Base-by-base conservation (phyloP, 2,329 filamentous ascomycete species). In the Neonectria punicea region DNA sequence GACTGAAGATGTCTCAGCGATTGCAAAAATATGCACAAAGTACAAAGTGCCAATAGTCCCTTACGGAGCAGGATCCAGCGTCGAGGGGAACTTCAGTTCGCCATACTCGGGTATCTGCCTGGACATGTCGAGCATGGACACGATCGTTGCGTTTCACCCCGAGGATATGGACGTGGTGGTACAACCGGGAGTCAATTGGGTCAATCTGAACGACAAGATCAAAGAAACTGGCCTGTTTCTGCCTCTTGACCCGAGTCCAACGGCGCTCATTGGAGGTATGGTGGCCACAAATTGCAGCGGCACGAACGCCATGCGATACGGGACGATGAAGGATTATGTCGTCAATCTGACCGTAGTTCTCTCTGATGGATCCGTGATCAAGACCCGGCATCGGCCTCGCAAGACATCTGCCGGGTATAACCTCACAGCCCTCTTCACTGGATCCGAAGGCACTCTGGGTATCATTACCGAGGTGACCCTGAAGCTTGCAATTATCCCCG, bases 241-340 rank as follows among this genome's bases (percentile, higher is more conserved):
- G 76, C 93, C 93, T 5, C 92, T 92, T 0, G 93, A 97, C 75
- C 93, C 93, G 5, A 92, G 92, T 30, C 93, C 93, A 51, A 92
- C 92, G 8, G 93, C 93, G 56, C 92, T 91, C 85, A 94, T 97
- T 67, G 93, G 93, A 55, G 93, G 93, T 20, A 93, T 92, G 90
- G 87, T 93, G 4, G 89, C 88, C 2, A 92, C 90, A 11, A 84
- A 84, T 53, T 86, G 83, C 75, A 85, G 83, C 65, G 93, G 93
- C 53, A 96, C 93, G 2, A 96, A 97, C 76, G 89, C 93, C 4
- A 93, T 93, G 77, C 86, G 92, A 53, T 96, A 96, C 75, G 93
- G 93, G 56, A 96, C 93, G 0, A 96, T 96, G 93, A 88, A 92
- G 58, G 93, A 97, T 76, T 97, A 93, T 92, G 93, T 96, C 1